Evolutionary conservation across 2,329 filamentous ascomycete species (phyloP).

Genomic region (Corniculantispora saksenae): DNA sequence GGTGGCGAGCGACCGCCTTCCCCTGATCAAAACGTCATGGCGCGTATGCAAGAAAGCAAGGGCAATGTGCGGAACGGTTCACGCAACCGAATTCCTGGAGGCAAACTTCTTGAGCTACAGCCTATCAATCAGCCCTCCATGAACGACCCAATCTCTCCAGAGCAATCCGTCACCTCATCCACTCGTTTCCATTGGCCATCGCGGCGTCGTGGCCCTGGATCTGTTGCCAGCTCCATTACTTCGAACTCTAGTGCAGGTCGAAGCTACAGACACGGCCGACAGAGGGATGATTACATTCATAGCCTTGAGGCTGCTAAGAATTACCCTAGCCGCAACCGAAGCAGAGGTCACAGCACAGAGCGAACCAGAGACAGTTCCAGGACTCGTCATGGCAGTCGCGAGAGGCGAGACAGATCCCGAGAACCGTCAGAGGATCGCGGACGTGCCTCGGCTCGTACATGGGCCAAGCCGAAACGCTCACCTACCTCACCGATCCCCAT

Average conservation of each 20-base stretch:
- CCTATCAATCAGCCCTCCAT: conserved; percentile 52
- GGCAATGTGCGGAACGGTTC: conserved; percentile 67
- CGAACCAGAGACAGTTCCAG: conserved; percentile 44
- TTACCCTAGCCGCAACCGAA: conserved; percentile 56
- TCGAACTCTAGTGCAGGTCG: conserved; percentile 55
- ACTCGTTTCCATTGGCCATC: conserved; percentile 57
- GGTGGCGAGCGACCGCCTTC: conserved; percentile 60
- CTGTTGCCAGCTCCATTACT: conserved; percentile 58
- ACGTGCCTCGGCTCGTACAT: conserved; percentile 64
- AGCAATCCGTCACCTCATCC: conserved; percentile 56
- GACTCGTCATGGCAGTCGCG: conserved; percentile 50
- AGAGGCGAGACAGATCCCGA: conserved; percentile 53
- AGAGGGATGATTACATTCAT: conserved; percentile 79
- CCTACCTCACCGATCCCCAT: conserved; percentile 92
- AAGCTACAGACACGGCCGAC: conserved; percentile 48
- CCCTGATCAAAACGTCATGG: conserved; percentile 57
- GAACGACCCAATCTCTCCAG: conserved; percentile 57
- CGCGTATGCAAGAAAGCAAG: conserved; percentile 60
- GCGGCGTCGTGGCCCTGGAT: conserved; percentile 55
- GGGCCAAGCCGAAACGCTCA: conserved; percentile 75
- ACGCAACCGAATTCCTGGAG: conserved; percentile 75
- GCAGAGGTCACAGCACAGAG: conserved; percentile 56
- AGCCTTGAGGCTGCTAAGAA: conserved; percentile 78
- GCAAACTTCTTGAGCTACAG: conserved; percentile 65
- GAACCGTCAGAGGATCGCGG: conserved; percentile 72